Conservation (phyloP, 768 basidiomycete genomes). For the Leucocoprinus leucothites region DNA sequence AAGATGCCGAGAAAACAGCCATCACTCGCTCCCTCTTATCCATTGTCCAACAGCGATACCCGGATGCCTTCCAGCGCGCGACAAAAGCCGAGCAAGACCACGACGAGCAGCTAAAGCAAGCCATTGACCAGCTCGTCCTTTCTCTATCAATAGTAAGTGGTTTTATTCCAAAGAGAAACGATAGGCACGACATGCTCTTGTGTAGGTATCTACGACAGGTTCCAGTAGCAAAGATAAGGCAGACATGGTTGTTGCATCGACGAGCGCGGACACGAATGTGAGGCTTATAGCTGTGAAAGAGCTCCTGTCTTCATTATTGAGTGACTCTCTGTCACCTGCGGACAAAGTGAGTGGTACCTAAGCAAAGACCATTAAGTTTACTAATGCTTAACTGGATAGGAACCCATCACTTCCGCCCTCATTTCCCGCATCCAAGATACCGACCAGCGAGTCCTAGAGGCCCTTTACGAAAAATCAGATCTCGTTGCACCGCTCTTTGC, state of each 20-base stretch:
- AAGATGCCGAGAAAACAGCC: conserved; percentile 17
- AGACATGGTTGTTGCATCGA: conserved; percentile 52
- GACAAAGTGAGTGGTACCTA: conserved; percentile 41
- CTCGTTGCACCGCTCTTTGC: conserved; percentile 43
- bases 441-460: conserved; percentile 56
- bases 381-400: conserved; percentile 29
- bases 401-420: conserved; percentile 60
- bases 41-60: conserved; percentile 64
- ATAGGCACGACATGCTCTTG: not conserved
- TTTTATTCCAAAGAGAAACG: not conserved
- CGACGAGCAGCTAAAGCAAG: conserved; percentile 34
- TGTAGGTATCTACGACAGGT: conserved; percentile 3
- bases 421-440: conserved; percentile 69
- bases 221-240: conserved; percentile 18
- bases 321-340: conserved; percentile 23
- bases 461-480: conserved; percentile 56
- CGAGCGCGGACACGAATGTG: conserved; percentile 56
- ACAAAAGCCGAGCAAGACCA: conserved; percentile 35
- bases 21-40: conserved; percentile 44
- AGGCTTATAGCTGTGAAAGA: conserved; percentile 59
- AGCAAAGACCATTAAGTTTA: not conserved
- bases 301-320: conserved; percentile 38
- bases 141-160: conserved; percentile 56
- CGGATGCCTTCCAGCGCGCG: conserved; percentile 40
- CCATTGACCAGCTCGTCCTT: conserved; percentile 51